Evolutionary conservation across 345 rosid species (phyloP).

Genomic region (Melaleuca alternifolia): DNA sequence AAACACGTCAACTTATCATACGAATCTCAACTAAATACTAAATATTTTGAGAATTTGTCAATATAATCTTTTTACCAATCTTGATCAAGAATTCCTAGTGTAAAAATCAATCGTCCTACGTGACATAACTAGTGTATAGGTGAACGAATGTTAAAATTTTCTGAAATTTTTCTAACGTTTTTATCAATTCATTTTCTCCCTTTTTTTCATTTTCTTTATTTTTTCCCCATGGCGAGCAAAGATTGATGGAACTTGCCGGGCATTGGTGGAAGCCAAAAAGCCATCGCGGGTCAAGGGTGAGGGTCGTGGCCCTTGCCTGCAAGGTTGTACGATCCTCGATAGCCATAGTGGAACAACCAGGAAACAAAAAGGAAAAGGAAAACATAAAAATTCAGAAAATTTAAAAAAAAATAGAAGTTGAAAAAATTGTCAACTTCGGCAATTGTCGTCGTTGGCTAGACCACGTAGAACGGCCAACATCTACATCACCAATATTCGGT

Average conservation of each 20-base stretch:
- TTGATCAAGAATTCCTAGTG: accelerated
- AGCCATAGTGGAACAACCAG: not conserved
- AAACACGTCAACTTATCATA: not conserved
- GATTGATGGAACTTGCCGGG: not conserved
- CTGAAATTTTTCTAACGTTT: not conserved
- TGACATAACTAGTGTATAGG: accelerated
- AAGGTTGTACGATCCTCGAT: too few species aligned
- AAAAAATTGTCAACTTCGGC: too few species aligned
- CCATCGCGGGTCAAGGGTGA: too few species aligned
- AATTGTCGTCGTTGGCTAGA: too few species aligned
- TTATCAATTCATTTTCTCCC: not conserved
- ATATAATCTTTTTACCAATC: not conserved
- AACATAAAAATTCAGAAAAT: not conserved
- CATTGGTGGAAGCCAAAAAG: too few species aligned
- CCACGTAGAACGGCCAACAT: too few species aligned
- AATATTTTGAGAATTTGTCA: not conserved
- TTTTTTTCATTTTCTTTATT: not conserved
- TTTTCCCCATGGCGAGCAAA: accelerated
- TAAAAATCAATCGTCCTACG: accelerated
- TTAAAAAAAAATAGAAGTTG: too few species aligned
- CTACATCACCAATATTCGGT: too few species aligned
- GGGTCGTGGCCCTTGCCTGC: too few species aligned
- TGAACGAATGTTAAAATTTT: not conserved
- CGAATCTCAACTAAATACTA: not conserved
- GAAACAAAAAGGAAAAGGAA: not conserved